Percentiles rank a stretch among this genome's conserved stretches.
Conservation (phyloP, 306 rosid species). For the Casuarina equisetifolia region DNA sequence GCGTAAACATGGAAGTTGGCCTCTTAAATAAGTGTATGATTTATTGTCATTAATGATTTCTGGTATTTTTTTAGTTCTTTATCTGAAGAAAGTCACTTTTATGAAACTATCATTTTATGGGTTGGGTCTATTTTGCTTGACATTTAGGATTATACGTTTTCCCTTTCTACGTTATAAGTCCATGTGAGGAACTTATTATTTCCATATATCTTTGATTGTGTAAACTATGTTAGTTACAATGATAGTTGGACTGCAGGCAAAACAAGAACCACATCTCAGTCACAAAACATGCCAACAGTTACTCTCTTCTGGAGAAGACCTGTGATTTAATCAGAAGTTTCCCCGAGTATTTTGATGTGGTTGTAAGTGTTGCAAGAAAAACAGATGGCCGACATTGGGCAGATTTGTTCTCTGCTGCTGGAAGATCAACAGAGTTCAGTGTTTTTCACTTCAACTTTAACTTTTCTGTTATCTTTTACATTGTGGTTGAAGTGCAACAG, state of each 20-base stretch:
- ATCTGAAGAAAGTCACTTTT: background rate
- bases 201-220: slow-evolving; percentile 18
- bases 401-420: slow-evolving; percentile 91
- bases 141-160: background rate
- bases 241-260: slow-evolving; percentile 57
- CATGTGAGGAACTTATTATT: background rate
- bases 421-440: slow-evolving; percentile 89
- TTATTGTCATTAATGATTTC: background rate
- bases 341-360: slow-evolving; percentile 90
- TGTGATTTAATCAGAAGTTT: slow-evolving; percentile 87
- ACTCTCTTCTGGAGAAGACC: slow-evolving; percentile 88
- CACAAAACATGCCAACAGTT: slow-evolving; percentile 41
- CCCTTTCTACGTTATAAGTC: background rate
- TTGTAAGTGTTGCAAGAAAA: slow-evolving; percentile 98
- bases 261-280: slow-evolving; percentile 62
- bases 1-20: background rate
- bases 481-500: slow-evolving; percentile 11
- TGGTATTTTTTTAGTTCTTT: background rate
- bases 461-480: slow-evolving; percentile 20
- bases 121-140: slow-evolving; percentile 2
- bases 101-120: background rate
- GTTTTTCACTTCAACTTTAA: slow-evolving; percentile 19
- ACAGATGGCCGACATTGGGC: slow-evolving; percentile 99
- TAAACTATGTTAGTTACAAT: slow-evolving; percentile 26
- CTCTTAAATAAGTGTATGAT: background rate